Conservation (phyloP, 352 stramenopile species). For the Phytophthora podocarpi region DNA sequence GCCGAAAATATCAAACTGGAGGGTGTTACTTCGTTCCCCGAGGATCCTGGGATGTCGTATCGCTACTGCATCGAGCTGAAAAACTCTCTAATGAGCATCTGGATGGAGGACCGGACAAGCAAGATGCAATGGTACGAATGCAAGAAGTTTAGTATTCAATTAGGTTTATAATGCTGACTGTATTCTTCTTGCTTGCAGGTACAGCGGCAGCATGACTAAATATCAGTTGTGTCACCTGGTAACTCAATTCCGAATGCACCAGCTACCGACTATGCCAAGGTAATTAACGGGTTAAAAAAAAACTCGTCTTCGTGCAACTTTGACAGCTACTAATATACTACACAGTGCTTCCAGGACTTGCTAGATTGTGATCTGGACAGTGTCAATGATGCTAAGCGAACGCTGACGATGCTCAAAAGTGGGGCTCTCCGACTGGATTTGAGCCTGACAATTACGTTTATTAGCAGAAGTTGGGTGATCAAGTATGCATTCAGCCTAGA, state of each 20-base stretch:
- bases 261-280: no score
- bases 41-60: background rate
- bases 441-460: background rate
- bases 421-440: background rate
- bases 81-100: slow-evolving; percentile 20
- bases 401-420: background rate
- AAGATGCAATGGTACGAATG: slow-evolving; percentile 34
- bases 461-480: background rate
- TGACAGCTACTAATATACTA: no score
- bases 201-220: no score
- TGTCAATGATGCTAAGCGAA: background rate
- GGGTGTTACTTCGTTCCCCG: slow-evolving; percentile 10
- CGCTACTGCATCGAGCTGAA: slow-evolving; percentile 21
- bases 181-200: no score
- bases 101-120: slow-evolving; percentile 16
- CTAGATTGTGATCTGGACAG: background rate
- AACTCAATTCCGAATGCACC: no score
- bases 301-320: no score
- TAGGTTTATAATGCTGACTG: no score
- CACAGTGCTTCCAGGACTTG: background rate
- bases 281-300: no score
- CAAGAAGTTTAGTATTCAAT: no score
- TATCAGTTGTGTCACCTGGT: no score
- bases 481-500: background rate
- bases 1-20: slow-evolving; percentile 18